These are phyloP conservation scores for Heterobasidion irregulare DNA, from an alignment of 1,284 basidiomycete species.

Conservation along the genomic window DNA sequence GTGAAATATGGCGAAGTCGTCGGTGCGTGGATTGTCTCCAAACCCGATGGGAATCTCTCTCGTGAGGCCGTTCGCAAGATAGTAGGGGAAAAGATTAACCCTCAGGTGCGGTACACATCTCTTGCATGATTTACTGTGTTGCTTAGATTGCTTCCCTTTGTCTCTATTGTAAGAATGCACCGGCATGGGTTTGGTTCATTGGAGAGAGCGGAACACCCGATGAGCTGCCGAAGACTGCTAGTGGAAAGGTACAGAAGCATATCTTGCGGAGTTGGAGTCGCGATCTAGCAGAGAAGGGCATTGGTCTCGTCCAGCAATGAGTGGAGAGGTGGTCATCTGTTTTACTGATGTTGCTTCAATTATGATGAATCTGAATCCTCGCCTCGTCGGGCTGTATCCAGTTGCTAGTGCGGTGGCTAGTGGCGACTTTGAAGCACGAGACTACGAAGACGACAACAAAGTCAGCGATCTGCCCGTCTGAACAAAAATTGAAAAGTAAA, in stretches of 20 bases:
- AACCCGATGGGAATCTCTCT: slow-evolving; percentile 31
- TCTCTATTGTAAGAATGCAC: slow-evolving; percentile 49
- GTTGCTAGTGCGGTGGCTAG: no score
- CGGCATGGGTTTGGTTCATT: slow-evolving; percentile 78
- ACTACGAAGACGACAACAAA: no score
- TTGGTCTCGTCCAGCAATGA: slow-evolving; percentile 16
- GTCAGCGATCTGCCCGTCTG: no score
- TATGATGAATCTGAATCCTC: no score
- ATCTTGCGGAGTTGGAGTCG: slow-evolving; percentile 49
- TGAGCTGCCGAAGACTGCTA: slow-evolving; percentile 80
- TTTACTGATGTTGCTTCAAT: no score
- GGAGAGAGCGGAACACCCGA: slow-evolving; percentile 50
- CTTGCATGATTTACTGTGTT: neutral
- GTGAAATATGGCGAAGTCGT: slow-evolving; percentile 68
- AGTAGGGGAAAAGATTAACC: slow-evolving; percentile 60
- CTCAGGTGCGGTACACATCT: slow-evolving; percentile 42
- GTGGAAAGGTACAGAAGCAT: slow-evolving; percentile 85
- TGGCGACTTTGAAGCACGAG: no score
- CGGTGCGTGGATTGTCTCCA: slow-evolving; percentile 65
- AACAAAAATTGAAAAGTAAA: no score
- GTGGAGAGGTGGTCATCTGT: neutral
- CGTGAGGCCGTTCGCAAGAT: slow-evolving; percentile 41
- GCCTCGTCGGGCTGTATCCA: no score
- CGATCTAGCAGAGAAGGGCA: slow-evolving; percentile 30
- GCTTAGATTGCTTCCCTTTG: neutral